A percentile compares a stretch with the other conserved stretches of the same genome.
Conservation (phyloP, 306 rosid species). For the Lathyrus sativus region DNA sequence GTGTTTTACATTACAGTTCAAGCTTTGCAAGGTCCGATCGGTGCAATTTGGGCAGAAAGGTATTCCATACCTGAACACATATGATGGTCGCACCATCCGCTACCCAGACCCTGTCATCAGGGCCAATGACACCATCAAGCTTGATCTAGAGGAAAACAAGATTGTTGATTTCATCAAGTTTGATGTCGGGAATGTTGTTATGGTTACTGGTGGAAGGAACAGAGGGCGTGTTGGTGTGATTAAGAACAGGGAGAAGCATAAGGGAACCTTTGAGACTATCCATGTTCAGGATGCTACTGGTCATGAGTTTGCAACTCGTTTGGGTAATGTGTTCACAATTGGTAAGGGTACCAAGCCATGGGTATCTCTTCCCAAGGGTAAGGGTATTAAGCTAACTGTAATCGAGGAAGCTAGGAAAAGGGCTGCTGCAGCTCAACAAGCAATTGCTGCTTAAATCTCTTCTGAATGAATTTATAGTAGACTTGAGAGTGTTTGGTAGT, state of each 20-base stretch:
- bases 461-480: slow-evolving; percentile 10
- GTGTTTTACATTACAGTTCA: slow-evolving; percentile 50
- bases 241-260: slow-evolving; percentile 79
- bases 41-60: slow-evolving; percentile 85
- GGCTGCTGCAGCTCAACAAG: slow-evolving; percentile 61
- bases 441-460: slow-evolving; percentile 51
- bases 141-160: slow-evolving; percentile 72
- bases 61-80: slow-evolving; percentile 76
- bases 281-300: slow-evolving; percentile 81
- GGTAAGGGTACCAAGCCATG: slow-evolving; percentile 77
- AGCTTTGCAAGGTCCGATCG: slow-evolving; percentile 79
- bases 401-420: slow-evolving; percentile 82
- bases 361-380: slow-evolving; percentile 77
- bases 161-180: slow-evolving; percentile 70
- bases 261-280: slow-evolving; percentile 81
- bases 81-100: slow-evolving; percentile 87
- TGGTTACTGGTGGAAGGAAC: slow-evolving; percentile 85
- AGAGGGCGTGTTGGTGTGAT: slow-evolving; percentile 82
- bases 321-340: slow-evolving; percentile 70
- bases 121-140: slow-evolving; percentile 86
- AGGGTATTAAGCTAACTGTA: slow-evolving; percentile 78
- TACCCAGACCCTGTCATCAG: slow-evolving; percentile 81
- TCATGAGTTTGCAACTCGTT: slow-evolving; percentile 70
- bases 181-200: slow-evolving; percentile 76
- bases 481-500: slow-evolving; percentile 26